Base-by-base conservation (phyloP, 2,329 filamentous ascomycete genomes). In the Hypoxylon sp. region DNA sequence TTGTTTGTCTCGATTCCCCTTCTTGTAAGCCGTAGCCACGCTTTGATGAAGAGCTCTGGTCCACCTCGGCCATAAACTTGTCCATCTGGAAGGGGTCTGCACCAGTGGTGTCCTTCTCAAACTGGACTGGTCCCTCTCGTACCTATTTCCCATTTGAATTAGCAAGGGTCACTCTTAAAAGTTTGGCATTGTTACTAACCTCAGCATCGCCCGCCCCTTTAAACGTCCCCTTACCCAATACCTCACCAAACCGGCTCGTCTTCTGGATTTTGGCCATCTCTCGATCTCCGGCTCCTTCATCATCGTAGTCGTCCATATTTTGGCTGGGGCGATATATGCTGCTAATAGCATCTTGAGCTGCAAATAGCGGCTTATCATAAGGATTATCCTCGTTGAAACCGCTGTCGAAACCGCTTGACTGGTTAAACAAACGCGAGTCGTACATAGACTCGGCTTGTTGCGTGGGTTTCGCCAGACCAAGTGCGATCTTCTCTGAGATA, bases 301-400 rank as follows among this genome's bases (percentile, higher is more conserved):
- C 91, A 17, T 93, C 91, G 14, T 90, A 91, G 48, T 94, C 93
- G 54, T 91, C 92, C 75, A 91, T 88, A 63, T 91, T 90, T 24
- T 92, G 88, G 22, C 88, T 88, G 1, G 95, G 94, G 35, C 94
- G 88, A 81, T 99, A 99, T 73, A 99, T 98, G 79, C 91, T 95
- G 82, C 89, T 96, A 75, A 98, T 94, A 8, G 94, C 95, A 78
- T 98, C 95, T 78, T 98, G 94, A 13, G 96, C 95, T 0, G 94
- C 94, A 79, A 99, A 99, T 6, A 99, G 84, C 19, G 96, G 96
- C 82, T 98, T 98, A 80, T 98, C 96, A 82, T 98, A 99, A 0
- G 91, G 90, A 77, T 99, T 96, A 80, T 99, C 96, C 80, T 99
- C 96, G 80, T 99, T 99, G 86, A 98, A 94, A 0, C 95, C 96